These are phyloP conservation scores for Aquilaria malaccensis DNA, from an alignment of 345 rosid genomes.

Conservation along the genomic window DNA sequence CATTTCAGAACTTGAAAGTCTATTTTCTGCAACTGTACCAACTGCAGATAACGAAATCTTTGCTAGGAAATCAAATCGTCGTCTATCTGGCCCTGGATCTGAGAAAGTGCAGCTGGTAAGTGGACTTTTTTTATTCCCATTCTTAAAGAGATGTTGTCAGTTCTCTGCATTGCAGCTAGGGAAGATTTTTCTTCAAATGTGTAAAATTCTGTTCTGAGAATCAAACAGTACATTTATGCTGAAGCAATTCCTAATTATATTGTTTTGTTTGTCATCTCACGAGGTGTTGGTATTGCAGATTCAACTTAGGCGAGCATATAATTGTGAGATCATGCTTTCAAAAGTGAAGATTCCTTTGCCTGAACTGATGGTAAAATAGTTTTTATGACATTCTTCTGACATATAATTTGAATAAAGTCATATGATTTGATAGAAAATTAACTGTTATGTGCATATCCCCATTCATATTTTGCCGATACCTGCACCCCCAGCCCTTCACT, in stretches of 20 bases:
- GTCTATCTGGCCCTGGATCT: constrained; percentile 32
- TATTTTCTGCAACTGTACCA: constrained; percentile 57
- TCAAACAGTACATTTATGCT: too few relatives aligned
- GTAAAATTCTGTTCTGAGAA: too few relatives aligned
- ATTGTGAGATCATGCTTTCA: constrained; percentile 84
- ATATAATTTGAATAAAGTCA: too few relatives aligned
- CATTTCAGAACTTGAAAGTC: constrained; percentile 66
- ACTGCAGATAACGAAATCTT: constrained; percentile 40
- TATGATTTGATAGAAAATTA: too few relatives aligned
- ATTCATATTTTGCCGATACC: too few relatives aligned
- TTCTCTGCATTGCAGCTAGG: too few relatives aligned
- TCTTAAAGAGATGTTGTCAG: background rate
- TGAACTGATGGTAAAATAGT: constrained; percentile 50
- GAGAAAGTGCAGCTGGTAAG: constrained; percentile 83
- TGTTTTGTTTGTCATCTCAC: background rate
- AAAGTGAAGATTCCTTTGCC: constrained; percentile 72
- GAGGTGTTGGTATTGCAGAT: constrained; percentile 45
- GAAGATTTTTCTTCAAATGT: too few relatives aligned
- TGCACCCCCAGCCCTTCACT: too few relatives aligned
- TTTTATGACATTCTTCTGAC: too few relatives aligned
- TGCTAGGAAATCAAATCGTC: constrained; percentile 41
- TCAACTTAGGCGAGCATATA: constrained; percentile 77
- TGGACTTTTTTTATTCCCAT: background rate
- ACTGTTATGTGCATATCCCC: too few relatives aligned
- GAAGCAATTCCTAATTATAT: too few relatives aligned